Percentiles rank a stretch among this genome's conserved stretches.
These are phyloP conservation scores for Eustoma russellianum DNA, from an alignment of 257 asterid species.

Conservation along the genomic window DNA sequence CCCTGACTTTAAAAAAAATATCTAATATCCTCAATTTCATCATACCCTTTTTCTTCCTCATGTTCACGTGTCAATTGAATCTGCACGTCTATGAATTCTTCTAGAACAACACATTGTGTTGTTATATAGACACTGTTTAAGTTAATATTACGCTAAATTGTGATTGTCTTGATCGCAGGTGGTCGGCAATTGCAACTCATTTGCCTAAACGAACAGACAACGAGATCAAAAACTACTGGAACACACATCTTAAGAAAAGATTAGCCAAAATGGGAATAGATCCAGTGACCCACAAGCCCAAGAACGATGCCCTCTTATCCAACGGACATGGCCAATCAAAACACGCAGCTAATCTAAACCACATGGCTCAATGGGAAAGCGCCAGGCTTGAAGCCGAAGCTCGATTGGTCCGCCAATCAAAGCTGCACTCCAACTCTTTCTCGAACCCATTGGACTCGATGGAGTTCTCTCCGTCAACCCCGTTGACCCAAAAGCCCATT, in stretches of 20 bases:
- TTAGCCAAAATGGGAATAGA: slow-evolving; percentile 69
- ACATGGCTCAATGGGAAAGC: slow-evolving; percentile 83
- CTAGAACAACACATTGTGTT: too few relatives aligned
- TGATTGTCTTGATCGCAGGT: slow-evolving; percentile 25
- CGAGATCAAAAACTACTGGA: slow-evolving; percentile 61
- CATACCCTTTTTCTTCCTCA: too few relatives aligned
- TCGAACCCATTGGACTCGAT: slow-evolving; percentile 15
- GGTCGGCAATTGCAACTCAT: slow-evolving; percentile 83
- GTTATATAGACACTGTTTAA: too few relatives aligned
- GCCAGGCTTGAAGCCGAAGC: slow-evolving; percentile 79
- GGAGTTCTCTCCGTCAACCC: slow-evolving; percentile 29
- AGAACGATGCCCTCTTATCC: slow-evolving; percentile 40
- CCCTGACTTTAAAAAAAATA: too few relatives aligned
- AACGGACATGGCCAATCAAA: slow-evolving; percentile 42
- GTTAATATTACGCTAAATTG: too few relatives aligned
- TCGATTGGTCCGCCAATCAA: slow-evolving; percentile 51
- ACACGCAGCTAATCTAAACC: slow-evolving; percentile 24
- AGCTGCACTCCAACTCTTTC: too few relatives aligned
- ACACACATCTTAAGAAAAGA: slow-evolving; percentile 56
- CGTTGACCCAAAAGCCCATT: slow-evolving; percentile 15
- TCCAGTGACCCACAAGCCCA: slow-evolving; percentile 76
- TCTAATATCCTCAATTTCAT: too few relatives aligned
- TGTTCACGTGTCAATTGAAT: too few relatives aligned
- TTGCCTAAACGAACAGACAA: slow-evolving; percentile 67
- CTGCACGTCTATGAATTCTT: too few relatives aligned